phyloP scores from a whole-genome alignment of 306 rosid species.

The Cucurbita argyrosperma region DNA sequence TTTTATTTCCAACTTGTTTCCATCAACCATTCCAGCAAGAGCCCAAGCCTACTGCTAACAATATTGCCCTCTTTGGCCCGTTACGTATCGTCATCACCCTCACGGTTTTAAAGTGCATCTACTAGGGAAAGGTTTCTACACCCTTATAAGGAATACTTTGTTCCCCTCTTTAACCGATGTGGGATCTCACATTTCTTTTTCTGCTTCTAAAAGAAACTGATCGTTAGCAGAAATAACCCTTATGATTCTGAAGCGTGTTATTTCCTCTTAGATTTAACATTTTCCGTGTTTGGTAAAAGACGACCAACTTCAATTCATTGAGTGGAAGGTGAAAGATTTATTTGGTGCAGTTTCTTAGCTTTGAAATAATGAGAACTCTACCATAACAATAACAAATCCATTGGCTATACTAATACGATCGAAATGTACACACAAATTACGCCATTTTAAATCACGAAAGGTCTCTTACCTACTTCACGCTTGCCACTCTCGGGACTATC shows the following conservation, averaged over 20 bases:
- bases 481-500: slow-evolving; percentile 97
- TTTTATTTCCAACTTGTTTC: background rate
- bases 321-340: background rate
- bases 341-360: background rate
- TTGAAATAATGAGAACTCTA: background rate
- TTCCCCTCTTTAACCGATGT: no score
- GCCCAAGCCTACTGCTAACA: no score
- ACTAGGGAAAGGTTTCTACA: no score
- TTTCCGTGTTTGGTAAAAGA: background rate
- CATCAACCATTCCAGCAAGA: background rate
- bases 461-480: slow-evolving; percentile 68
- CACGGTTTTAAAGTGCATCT: no score
- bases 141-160: no score
- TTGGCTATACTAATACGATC: background rate
- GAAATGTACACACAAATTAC: background rate
- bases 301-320: background rate
- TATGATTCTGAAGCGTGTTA: background rate
- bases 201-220: background rate
- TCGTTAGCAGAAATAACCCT: background rate
- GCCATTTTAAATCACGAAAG: background rate
- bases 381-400: background rate
- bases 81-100: no score
- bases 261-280: background rate
- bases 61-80: no score
- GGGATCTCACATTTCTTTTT: background rate